phyloP scores from a whole-genome alignment of 2,329 filamentous ascomycete species.

The Stylonectria norvegica region DNA sequence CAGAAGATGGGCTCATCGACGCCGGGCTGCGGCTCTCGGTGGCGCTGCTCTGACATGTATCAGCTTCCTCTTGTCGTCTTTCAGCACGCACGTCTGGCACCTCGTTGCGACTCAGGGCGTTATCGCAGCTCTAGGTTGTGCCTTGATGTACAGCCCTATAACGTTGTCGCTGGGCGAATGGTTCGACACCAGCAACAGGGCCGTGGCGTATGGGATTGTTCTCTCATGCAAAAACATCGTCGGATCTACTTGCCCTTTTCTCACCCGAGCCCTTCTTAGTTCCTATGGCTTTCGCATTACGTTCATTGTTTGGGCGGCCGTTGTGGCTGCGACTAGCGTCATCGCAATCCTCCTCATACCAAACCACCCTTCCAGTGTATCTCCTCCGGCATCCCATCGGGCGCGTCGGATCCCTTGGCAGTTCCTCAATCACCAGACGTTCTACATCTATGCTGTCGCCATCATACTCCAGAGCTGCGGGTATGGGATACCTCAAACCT shows the following conservation, averaged over 20 bases:
- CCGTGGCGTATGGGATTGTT: slow-evolving; percentile 15
- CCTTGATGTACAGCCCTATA: slow-evolving; percentile 13
- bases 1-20: slow-evolving; percentile 9
- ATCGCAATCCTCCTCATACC: slow-evolving; percentile 8
- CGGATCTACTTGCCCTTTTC: slow-evolving; percentile 12
- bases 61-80: slow-evolving; percentile 13
- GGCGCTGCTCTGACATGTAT: slow-evolving; percentile 9
- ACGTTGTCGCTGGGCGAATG: slow-evolving; percentile 17
- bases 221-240: slow-evolving; percentile 15
- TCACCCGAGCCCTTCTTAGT: slow-evolving; percentile 12
- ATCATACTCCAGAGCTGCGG: slow-evolving; percentile 13
- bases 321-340: slow-evolving; percentile 7
- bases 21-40: slow-evolving; percentile 9
- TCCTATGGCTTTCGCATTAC: slow-evolving; percentile 11
- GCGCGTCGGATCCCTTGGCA: slow-evolving; percentile 5
- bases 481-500: slow-evolving; percentile 16
- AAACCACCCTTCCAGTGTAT: slow-evolving; percentile 4
- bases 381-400: not conserved
- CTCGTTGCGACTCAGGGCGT: slow-evolving; percentile 15
- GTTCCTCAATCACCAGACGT: slow-evolving; percentile 8
- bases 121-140: slow-evolving; percentile 10
- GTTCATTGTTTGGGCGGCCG: slow-evolving; percentile 11
- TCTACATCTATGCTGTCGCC: slow-evolving; percentile 12
- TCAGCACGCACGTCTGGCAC: slow-evolving; percentile 10
- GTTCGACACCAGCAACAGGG: slow-evolving; percentile 13